Evolutionary conservation across 352 stramenopile genomes (phyloP).

Genomic region (Pythium sp.): DNA sequence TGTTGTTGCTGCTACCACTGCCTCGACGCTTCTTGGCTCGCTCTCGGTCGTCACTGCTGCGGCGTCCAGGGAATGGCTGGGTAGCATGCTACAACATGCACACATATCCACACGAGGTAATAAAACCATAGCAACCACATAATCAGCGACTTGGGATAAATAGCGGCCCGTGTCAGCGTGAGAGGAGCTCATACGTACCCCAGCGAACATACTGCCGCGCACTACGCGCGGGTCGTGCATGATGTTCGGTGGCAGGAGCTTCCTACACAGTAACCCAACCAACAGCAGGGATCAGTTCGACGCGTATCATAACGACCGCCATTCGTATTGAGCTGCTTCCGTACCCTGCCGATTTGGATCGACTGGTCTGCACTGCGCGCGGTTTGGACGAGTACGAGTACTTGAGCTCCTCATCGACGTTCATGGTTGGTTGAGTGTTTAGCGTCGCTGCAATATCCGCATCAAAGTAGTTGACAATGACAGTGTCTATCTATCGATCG

Average conservation of each 20-base stretch:
- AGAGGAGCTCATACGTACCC: constrained; percentile 33
- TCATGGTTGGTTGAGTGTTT: constrained; percentile 18
- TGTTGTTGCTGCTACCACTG: neutral
- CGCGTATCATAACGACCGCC: neutral
- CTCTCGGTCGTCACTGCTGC: constrained; percentile 24
- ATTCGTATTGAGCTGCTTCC: neutral
- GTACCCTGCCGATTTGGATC: constrained; percentile 39
- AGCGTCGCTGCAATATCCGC: neutral
- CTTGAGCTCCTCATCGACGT: constrained; percentile 51
- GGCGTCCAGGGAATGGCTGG: constrained; percentile 16
- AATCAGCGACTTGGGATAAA: neutral
- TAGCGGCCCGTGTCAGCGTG: neutral
- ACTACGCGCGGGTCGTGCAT: constrained; percentile 73
- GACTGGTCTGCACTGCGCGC: constrained; percentile 60
- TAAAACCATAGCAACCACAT: too few relatives aligned
- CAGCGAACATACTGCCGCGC: constrained; percentile 61
- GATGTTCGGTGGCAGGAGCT: constrained; percentile 50
- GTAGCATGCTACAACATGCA: neutral
- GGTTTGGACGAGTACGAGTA: constrained; percentile 83
- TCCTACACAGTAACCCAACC: constrained; percentile 15
- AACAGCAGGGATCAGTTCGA: neutral
- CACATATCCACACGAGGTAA: too few relatives aligned
- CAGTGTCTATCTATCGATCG: neutral
- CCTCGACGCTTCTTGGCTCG: constrained; percentile 34
- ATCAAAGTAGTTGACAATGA: neutral